phyloP scores from a whole-genome alignment of 2,329 filamentous ascomycete genomes.

The Myriosclerotinia duriaeana region DNA sequence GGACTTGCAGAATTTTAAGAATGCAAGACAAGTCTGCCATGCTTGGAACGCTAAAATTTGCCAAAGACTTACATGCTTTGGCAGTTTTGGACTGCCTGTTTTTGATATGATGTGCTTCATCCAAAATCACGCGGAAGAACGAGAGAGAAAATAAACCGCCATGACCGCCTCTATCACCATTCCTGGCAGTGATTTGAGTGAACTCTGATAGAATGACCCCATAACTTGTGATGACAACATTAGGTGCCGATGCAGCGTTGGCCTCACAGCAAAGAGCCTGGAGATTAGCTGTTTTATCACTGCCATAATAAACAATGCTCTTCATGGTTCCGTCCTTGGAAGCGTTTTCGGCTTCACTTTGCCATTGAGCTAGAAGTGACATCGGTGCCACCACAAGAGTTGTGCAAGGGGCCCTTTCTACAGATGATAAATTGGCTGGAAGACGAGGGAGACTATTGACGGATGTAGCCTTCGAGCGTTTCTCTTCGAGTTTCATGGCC shows the following conservation, averaged over 20 bases:
- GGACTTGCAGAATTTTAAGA: not conserved
- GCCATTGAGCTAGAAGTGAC: conserved; percentile 95
- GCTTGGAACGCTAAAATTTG: too few species aligned
- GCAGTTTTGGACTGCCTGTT: conserved; percentile 87
- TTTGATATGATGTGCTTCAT: conserved; percentile 95
- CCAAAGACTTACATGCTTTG: conserved; percentile 63
- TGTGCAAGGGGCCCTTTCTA: conserved; percentile 76
- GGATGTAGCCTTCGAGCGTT: conserved; percentile 38
- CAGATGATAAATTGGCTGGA: conserved; percentile 53
- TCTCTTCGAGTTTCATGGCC: conserved; percentile 44
- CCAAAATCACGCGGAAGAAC: conserved; percentile 92
- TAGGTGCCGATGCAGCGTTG: conserved; percentile 74
- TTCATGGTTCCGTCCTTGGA: conserved; percentile 81
- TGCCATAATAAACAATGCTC: conserved; percentile 87
- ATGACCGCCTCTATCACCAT: conserved; percentile 63
- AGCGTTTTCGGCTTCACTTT: conserved; percentile 89
- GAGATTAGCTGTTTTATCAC: conserved; percentile 77
- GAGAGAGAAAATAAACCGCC: conserved; percentile 85
- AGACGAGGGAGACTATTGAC: conserved; percentile 64
- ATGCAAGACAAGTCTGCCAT: not conserved
- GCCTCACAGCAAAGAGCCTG: conserved; percentile 73
- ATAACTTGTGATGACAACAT: conserved; percentile 93
- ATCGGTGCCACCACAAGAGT: conserved; percentile 96
- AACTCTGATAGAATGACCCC: conserved; percentile 90
- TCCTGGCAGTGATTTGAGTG: conserved; percentile 66